Evolutionary conservation across 2,329 filamentous ascomycete genomes (phyloP).

Genomic region (Colletotrichum destructivum): DNA sequence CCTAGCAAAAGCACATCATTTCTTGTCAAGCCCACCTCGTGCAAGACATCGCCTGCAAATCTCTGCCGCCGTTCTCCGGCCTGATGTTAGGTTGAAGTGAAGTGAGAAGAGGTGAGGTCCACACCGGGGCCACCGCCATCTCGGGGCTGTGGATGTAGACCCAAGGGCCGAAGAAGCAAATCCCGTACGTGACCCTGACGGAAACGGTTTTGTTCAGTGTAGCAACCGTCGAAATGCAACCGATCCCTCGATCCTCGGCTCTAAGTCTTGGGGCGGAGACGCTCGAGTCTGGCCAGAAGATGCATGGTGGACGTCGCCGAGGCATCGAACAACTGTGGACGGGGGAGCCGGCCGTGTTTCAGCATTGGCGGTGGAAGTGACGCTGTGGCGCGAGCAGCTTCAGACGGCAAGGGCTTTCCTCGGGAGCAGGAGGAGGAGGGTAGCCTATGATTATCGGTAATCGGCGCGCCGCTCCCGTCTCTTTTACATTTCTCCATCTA

Average conservation of each 20-base stretch:
- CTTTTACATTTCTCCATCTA: neutral
- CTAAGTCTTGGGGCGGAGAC: neutral
- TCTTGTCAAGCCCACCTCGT: conserved; percentile 17
- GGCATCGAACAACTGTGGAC: conserved; percentile 31
- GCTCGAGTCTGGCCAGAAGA: neutral
- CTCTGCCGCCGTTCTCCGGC: conserved; percentile 22
- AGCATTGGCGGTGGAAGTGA: conserved; percentile 34
- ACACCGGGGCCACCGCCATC: conserved; percentile 16
- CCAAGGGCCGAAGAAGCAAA: conserved; percentile 32
- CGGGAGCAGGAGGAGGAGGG: conserved; percentile 24
- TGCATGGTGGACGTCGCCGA: conserved; percentile 23
- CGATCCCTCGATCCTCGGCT: neutral
- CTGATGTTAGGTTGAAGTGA: conserved; percentile 24
- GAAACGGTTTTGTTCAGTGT: conserved; percentile 24
- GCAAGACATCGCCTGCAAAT: conserved; percentile 20
- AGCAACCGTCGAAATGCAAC: neutral
- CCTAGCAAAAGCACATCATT: neutral
- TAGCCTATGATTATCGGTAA: conserved; percentile 17
- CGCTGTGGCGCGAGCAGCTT: conserved; percentile 39
- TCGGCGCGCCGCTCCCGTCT: neutral
- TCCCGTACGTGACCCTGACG: conserved; percentile 21
- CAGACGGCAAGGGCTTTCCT: conserved; percentile 38
- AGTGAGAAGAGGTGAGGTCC: conserved; percentile 26
- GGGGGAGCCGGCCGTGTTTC: conserved; percentile 36
- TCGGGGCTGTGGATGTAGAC: conserved; percentile 27